Evolutionary conservation across 345 rosid genomes (phyloP).

Genomic region (Theobroma cacao): DNA sequence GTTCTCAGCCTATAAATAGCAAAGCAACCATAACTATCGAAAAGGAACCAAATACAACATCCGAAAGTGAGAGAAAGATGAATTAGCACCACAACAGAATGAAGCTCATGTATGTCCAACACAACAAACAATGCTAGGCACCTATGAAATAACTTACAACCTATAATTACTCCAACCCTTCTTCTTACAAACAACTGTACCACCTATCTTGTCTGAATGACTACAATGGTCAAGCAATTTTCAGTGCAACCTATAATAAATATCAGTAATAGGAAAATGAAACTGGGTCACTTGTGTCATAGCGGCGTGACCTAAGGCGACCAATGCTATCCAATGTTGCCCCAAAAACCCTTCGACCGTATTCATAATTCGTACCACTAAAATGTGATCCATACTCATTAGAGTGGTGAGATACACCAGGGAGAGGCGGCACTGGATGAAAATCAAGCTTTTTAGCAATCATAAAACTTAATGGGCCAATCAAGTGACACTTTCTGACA

Average conservation of each 20-base stretch:
- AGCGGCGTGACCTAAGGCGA: conserved; percentile 56
- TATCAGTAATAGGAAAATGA: conserved; percentile 34
- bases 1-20: background rate
- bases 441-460: conserved; percentile 26
- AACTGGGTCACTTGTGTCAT: conserved; percentile 37
- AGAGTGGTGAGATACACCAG: conserved; percentile 46
- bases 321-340: conserved; percentile 48
- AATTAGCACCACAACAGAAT: background rate
- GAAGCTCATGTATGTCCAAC: background rate
- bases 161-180: background rate
- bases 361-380: conserved; percentile 48
- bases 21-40: conserved; percentile 11
- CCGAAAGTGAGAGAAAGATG: background rate
- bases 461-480: conserved; percentile 1
- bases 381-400: conserved; percentile 52
- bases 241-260: background rate
- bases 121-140: background rate
- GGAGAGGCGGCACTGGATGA: conserved; percentile 46
- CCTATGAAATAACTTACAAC: background rate
- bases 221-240: background rate
- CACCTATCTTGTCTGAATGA: background rate
- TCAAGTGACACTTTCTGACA: background rate
- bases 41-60: background rate
- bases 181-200: background rate
- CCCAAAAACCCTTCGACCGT: conserved; percentile 65